These are phyloP conservation scores for Phaeosphaeriaceae sp. DNA, from an alignment of 2,329 filamentous ascomycete species.

Conservation along the genomic window DNA sequence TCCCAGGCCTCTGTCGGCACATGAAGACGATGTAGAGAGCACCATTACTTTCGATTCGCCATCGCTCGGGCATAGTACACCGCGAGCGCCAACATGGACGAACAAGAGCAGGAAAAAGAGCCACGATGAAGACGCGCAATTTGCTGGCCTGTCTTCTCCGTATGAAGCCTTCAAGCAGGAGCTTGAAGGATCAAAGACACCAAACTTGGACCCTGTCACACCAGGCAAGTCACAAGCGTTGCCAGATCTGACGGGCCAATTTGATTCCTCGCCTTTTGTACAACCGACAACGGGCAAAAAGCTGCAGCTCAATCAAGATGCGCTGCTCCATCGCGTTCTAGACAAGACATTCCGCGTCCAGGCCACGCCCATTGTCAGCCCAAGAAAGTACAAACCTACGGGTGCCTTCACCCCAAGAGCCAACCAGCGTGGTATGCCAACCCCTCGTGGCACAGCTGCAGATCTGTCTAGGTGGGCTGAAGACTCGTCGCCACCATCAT, in stretches of 20 bases:
- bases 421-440: conserved; percentile 33
- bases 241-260: conserved; percentile 50
- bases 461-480: conserved; percentile 37
- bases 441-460: conserved; percentile 29
- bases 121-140: conserved; percentile 46
- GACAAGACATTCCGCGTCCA: conserved; percentile 96
- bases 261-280: conserved; percentile 60
- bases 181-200: conserved; percentile 59
- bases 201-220: conserved; percentile 42
- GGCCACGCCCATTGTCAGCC: conserved; percentile 83
- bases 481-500: conserved; percentile 58
- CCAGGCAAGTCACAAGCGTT: conserved; percentile 44
- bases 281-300: conserved; percentile 47
- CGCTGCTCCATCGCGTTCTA: conserved; percentile 85
- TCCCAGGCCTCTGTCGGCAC: conserved; percentile 42
- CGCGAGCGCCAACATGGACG: conserved; percentile 45
- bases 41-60: conserved; percentile 72
- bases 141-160: conserved; percentile 74
- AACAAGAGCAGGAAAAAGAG: conserved; percentile 19
- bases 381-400: conserved; percentile 52
- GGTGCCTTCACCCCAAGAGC: conserved; percentile 48
- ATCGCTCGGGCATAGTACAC: conserved; percentile 67
- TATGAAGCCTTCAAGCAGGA: conserved; percentile 77
- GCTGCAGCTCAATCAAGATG: conserved; percentile 63
- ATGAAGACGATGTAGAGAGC: conserved; percentile 54